Evolutionary conservation across 23 red algal genomes (phyloP), one percentile per base, ranked within the genome.

Genomic region (Gracilaria caudata): DNA sequence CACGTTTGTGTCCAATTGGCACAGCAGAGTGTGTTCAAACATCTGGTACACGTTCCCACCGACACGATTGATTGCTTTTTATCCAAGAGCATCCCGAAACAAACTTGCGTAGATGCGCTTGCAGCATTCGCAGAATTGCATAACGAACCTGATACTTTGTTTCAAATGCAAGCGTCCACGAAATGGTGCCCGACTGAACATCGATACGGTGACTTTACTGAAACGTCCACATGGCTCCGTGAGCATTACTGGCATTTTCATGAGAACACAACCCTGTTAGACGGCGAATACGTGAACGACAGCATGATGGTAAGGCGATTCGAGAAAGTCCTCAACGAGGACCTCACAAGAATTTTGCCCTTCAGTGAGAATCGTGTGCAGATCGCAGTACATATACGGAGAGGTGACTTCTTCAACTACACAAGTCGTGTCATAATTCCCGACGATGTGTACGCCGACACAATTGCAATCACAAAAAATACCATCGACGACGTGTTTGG

Each of bases 341-440:
- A 43, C 8, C 7, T 17, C 4, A 64, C 53, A 20, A 63, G 53
- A 63, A 20, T 65, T 21, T 30, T 82, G 39, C 79, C 55, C 8
- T 75, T 77, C 41, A 24, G 35, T 16, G 23, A 38, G 33, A 14
- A 21, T 63, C 51, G 63, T 19, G 23, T 64, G 9, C 54, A 74
- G 33, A 75, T 87, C 26, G 83, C 53, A 16, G 83, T 87, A 43
- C 83, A 87, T 47, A 38, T 76, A 8, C 64, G 83, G 28, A 66
- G 83, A n/a, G 83, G 83, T 10, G 83, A 87, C 41, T 51, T 87
- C 54, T 51, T 87, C 17, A n/a, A 55, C 47, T 25, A 61, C 17
- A 73, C 73, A 30, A 77, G 47, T 7, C 64, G 83, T 9, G 8
- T 24, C 5, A 17, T 68, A 6, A 45, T 84, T 10, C 58, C 80